Percentiles rank a stretch among this genome's conserved stretches.
Conservation (phyloP, 805 yeast genomes). For the Candida caryicola region DNA sequence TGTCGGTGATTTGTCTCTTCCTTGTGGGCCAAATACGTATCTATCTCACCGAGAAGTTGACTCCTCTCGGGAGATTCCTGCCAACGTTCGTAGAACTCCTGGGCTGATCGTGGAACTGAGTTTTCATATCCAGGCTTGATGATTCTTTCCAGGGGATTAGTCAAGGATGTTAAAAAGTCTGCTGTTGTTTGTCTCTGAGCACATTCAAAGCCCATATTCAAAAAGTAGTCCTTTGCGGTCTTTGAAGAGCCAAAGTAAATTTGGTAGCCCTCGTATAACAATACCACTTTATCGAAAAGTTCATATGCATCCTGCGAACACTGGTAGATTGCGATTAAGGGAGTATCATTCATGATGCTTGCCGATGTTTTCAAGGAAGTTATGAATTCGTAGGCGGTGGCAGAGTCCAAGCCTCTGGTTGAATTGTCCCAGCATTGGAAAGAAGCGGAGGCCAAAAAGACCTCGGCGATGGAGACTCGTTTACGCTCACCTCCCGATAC, state of each 20-base stretch:
- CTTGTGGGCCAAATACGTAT: conserved; percentile 31
- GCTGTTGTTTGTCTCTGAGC: conserved; percentile 66
- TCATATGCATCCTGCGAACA: conserved; percentile 42
- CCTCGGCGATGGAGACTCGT: conserved; percentile 29
- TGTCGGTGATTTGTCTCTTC: conserved; percentile 9
- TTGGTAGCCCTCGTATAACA: conserved; percentile 48
- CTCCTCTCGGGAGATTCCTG: conserved; percentile 50
- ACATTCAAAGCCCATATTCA: conserved; percentile 60
- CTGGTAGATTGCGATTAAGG: conserved; percentile 27
- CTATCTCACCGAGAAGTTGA: conserved; percentile 40
- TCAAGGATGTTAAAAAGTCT: conserved; percentile 63
- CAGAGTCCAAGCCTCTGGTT: conserved; percentile 29
- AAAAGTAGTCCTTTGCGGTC: conserved; percentile 48
- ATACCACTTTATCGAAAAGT: conserved; percentile 46
- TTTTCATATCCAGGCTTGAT: conserved; percentile 46
- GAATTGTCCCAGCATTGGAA: conserved; percentile 48
- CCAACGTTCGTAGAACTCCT: conserved; percentile 63
- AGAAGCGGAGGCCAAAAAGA: conserved; percentile 21
- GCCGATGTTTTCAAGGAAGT: conserved; percentile 27
- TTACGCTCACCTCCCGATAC: conserved; percentile 31
- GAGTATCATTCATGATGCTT: conserved; percentile 22
- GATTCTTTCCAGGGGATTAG: conserved; percentile 62
- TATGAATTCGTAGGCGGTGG: conserved; percentile 27
- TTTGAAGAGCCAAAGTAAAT: conserved; percentile 44
- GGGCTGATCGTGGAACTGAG: conserved; percentile 52